Evolutionary conservation across 2,329 filamentous ascomycete genomes (phyloP).

Genomic region (Colletotrichum sp.): DNA sequence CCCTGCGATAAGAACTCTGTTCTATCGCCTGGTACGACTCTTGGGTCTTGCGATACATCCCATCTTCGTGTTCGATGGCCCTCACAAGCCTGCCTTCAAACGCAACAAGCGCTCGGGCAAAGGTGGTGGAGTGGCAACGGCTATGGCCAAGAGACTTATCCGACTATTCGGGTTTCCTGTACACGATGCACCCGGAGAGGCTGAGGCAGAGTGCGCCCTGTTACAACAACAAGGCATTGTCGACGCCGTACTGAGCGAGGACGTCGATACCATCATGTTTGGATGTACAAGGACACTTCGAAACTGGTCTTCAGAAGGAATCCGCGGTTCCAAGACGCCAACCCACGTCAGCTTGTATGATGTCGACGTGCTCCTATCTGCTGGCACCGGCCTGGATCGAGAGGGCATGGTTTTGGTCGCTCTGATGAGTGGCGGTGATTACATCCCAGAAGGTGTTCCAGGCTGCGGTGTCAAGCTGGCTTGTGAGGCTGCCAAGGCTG

Average conservation of each 20-base stretch:
- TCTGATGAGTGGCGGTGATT: slow-evolving; percentile 94
- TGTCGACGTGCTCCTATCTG: slow-evolving; percentile 49
- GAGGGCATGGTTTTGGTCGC: slow-evolving; percentile 94
- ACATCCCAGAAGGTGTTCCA: slow-evolving; percentile 84
- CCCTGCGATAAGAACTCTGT: slow-evolving; percentile 87
- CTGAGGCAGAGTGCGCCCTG: slow-evolving; percentile 92
- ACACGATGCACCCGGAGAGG: slow-evolving; percentile 91
- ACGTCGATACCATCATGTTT: slow-evolving; percentile 98
- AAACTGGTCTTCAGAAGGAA: slow-evolving; percentile 80
- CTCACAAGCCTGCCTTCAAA: slow-evolving; percentile 85
- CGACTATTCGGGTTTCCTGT: slow-evolving; percentile 82
- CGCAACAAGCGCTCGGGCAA: slow-evolving; percentile 76
- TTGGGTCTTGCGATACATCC: slow-evolving; percentile 80
- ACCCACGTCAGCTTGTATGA: slow-evolving; percentile 90
- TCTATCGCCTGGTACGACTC: slow-evolving; percentile 85
- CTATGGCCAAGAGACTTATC: slow-evolving; percentile 83
- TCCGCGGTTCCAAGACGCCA: slow-evolving; percentile 66
- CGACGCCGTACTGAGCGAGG: slow-evolving; percentile 93
- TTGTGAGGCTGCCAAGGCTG: slow-evolving; percentile 86
- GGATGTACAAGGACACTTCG: slow-evolving; percentile 80
- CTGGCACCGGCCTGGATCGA: slow-evolving; percentile 67
- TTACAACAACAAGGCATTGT: slow-evolving; percentile 83
- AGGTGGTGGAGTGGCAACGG: slow-evolving; percentile 69
- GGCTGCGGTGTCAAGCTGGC: slow-evolving; percentile 88
- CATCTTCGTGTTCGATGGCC: slow-evolving; percentile 90